Conservation (phyloP, 2,329 filamentous ascomycete species). For the Fusarium temperatum region DNA sequence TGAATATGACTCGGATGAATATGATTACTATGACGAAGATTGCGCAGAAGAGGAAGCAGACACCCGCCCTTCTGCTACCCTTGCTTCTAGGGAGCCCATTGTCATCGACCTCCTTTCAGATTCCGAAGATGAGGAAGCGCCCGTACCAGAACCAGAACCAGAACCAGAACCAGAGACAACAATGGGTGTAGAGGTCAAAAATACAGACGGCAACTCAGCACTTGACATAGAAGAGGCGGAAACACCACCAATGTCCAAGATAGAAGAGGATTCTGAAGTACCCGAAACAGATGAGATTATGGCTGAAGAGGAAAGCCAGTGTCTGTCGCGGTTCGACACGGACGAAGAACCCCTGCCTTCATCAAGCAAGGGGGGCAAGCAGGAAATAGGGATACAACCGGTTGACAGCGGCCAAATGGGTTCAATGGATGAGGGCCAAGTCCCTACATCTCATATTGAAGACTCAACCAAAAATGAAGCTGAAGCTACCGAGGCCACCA, state of each 20-base stretch:
- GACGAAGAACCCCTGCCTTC: neutral
- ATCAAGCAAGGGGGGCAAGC: neutral
- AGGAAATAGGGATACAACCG: neutral
- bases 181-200: neutral
- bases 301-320: neutral
- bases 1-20: conserved; percentile 42
- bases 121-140: conserved; percentile 55
- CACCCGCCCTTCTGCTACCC: conserved; percentile 9
- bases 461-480: conserved; percentile 12
- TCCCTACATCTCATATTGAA: neutral
- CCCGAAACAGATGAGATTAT: neutral
- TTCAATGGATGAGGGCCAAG: neutral
- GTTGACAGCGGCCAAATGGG: neutral
- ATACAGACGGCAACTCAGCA: neutral
- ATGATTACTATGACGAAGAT: conserved; percentile 39
- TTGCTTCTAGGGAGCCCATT: conserved; percentile 48
- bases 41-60: conserved; percentile 33
- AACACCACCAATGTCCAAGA: neutral
- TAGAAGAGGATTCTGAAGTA: neutral
- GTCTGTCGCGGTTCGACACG: neutral
- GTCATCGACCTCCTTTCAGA: conserved; percentile 60
- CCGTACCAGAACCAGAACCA: neutral
- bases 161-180: neutral
- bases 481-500: neutral
- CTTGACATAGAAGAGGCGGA: neutral